Evolutionary conservation across 2,329 filamentous ascomycete genomes (phyloP).

Genomic region (Macroventuria anomochaeta): DNA sequence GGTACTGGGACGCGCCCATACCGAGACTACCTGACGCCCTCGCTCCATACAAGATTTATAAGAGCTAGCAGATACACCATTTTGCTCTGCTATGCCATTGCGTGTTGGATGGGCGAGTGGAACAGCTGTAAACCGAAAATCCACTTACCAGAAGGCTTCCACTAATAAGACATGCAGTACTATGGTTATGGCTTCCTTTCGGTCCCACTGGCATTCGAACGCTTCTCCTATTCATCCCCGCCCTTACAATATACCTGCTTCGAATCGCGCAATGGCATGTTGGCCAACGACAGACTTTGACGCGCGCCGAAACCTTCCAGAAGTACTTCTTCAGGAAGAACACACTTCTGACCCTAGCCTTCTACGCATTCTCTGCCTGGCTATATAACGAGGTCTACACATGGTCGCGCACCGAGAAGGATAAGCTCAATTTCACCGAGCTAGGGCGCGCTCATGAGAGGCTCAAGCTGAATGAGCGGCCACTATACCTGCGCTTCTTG

Average conservation of each 20-base stretch:
- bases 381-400: constrained; percentile 83
- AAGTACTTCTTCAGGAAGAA: constrained; percentile 64
- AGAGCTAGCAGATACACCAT: constrained; percentile 75
- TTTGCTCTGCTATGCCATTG: constrained; percentile 73
- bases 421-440: constrained; percentile 76
- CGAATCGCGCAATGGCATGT: constrained; percentile 82
- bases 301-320: constrained; percentile 69
- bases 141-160: not conserved
- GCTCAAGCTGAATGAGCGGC: constrained; percentile 81
- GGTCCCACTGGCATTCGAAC: constrained; percentile 77
- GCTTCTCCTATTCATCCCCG: constrained; percentile 75
- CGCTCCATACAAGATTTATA: constrained; percentile 84
- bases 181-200: constrained; percentile 88
- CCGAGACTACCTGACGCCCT: constrained; percentile 89
- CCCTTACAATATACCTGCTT: constrained; percentile 79
- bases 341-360: constrained; percentile 72
- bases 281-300: constrained; percentile 68
- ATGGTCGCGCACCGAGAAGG: constrained; percentile 67
- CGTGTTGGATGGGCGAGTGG: constrained; percentile 71
- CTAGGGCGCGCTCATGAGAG: constrained; percentile 71
- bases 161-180: constrained; percentile 58
- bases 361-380: constrained; percentile 79
- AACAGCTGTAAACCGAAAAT: constrained; percentile 64
- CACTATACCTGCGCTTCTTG: constrained; percentile 78
- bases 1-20: constrained; percentile 67